phyloP scores from a whole-genome alignment of 768 basidiomycete species.

The Mycena venus region DNA sequence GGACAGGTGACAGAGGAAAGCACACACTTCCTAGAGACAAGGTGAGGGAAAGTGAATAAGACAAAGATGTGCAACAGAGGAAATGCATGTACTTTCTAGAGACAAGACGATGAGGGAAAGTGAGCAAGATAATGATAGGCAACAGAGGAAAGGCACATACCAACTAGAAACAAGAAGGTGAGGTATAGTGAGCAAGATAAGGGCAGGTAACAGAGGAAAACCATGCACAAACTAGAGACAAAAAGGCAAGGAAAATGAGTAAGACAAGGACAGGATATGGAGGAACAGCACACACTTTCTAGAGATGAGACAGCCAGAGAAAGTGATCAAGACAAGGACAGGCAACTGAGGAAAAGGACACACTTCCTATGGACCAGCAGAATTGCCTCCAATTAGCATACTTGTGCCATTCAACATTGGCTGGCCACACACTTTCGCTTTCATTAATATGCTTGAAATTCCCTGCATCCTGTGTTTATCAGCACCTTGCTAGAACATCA shows the following conservation, averaged over 20 bases:
- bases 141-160: neutral
- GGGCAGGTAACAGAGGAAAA: neutral
- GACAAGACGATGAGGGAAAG: neutral
- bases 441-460: neutral
- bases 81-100: neutral
- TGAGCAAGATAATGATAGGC: neutral
- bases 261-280: neutral
- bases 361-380: neutral
- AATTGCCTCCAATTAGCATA: neutral
- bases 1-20: neutral
- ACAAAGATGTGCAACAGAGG: neutral
- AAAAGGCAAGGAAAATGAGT: neutral
- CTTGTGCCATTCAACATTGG: neutral
- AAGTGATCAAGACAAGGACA: neutral
- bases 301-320: neutral
- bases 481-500: neutral
- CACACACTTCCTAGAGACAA: neutral
- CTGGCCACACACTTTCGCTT: slow-evolving; percentile 4
- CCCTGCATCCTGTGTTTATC: neutral
- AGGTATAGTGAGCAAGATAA: neutral
- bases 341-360: neutral
- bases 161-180: neutral
- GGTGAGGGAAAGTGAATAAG: neutral
- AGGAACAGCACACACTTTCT: neutral
- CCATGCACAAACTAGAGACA: neutral